Conservation (phyloP, 176 grass and related monocot species). For the Carex kokanica region DNA sequence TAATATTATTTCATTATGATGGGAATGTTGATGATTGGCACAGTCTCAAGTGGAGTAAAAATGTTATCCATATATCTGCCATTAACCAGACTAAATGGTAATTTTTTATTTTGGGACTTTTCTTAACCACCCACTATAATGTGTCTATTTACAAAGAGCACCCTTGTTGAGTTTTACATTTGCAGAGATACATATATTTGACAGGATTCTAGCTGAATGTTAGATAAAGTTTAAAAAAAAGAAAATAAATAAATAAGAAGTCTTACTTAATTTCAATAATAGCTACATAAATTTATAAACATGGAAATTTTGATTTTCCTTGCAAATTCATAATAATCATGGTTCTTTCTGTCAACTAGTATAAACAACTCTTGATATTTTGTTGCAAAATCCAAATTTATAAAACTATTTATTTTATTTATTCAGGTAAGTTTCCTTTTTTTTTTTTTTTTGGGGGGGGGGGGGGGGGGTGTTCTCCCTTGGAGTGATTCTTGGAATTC, state of each 20-base stretch:
- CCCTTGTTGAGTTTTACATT: background rate
- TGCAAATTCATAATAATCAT: background rate
- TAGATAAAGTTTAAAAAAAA: background rate
- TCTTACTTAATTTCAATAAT: background rate
- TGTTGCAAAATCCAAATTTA: background rate
- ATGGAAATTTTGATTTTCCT: background rate
- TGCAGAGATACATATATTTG: background rate
- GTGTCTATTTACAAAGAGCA: background rate
- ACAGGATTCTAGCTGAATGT: background rate
- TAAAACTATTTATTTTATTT: background rate
- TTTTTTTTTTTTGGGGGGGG: no score
- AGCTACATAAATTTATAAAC: background rate
- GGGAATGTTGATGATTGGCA: constrained; percentile 87
- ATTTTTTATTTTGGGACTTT: constrained; percentile 7
- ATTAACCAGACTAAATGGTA: constrained; percentile 92
- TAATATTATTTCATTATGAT: constrained; percentile 96
- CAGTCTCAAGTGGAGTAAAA: constrained; percentile 70
- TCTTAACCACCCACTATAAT: background rate
- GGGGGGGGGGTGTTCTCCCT: no score
- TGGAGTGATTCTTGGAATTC: background rate
- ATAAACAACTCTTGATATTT: background rate
- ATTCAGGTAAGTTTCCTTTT: background rate
- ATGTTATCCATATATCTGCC: constrained; percentile 83
- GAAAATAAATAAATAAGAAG: background rate
- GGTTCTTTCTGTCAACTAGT: background rate